These are phyloP conservation scores for Mucor plumbeus DNA, from an alignment of 371 early-diverging fungal species.

Conservation along the genomic window DNA sequence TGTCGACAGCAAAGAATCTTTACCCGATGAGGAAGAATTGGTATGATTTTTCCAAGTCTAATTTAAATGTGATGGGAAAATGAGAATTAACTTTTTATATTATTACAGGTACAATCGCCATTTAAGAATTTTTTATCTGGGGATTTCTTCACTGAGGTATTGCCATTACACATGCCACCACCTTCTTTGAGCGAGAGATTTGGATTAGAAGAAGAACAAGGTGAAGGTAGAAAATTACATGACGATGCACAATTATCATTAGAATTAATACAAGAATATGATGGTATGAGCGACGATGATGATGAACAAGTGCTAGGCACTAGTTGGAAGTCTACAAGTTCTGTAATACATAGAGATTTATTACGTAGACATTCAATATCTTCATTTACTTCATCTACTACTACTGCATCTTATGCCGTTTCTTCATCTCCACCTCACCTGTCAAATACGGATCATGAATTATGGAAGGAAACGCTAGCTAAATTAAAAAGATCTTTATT, in stretches of 20 bases:
- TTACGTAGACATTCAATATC: constrained; percentile 47
- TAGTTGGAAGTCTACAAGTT: constrained; percentile 25
- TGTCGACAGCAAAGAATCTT: constrained; percentile 56
- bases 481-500: constrained; percentile 23
- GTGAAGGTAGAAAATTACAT: constrained; percentile 12
- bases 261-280: constrained; percentile 31
- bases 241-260: neutral
- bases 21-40: constrained; percentile 58
- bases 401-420: constrained; percentile 43
- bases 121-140: constrained; percentile 49
- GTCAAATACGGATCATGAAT: constrained; percentile 24
- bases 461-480: constrained; percentile 30
- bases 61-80: neutral
- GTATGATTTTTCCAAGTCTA: neutral
- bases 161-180: constrained; percentile 58
- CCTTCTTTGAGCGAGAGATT: constrained; percentile 48
- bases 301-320: constrained; percentile 22
- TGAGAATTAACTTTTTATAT: neutral
- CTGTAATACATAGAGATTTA: constrained; percentile 20
- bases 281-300: constrained; percentile 31
- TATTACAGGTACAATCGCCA: constrained; percentile 31
- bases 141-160: constrained; percentile 52
- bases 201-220: constrained; percentile 13
- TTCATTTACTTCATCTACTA: constrained; percentile 33
- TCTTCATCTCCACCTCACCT: constrained; percentile 47